Percentiles rank a stretch among this genome's conserved stretches.
Conservation (phyloP, 371 early-diverging fungal genomes). For the Mucor saturninus region DNA sequence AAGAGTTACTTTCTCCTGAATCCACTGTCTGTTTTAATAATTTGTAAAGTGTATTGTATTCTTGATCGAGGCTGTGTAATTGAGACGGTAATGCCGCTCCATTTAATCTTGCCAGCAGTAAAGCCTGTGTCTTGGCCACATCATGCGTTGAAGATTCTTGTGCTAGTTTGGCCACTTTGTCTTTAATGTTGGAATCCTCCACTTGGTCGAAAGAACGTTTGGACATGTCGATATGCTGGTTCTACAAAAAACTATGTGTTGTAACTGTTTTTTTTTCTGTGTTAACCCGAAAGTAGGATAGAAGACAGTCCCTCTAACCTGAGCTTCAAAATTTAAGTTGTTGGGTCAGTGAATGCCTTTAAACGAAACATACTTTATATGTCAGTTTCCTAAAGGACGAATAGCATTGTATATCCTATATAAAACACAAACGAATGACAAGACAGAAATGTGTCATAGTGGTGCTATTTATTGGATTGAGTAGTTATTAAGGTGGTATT, state of each 20-base stretch:
- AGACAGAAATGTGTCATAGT: too few relatives aligned
- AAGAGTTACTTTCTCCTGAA: conserved; percentile 79
- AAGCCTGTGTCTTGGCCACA: not conserved
- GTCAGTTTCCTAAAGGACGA: too few relatives aligned
- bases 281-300: too few relatives aligned
- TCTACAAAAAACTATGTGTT: not conserved
- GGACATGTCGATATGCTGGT: not conserved
- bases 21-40: conserved; percentile 65
- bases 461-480: too few relatives aligned
- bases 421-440: too few relatives aligned
- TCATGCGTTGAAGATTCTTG: not conserved
- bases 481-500: too few relatives aligned
- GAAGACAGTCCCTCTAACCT: too few relatives aligned
- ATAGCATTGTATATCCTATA: too few relatives aligned
- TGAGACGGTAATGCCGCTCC: conserved; percentile 23
- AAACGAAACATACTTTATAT: too few relatives aligned
- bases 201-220: conserved; percentile 2
- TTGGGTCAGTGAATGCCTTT: too few relatives aligned
- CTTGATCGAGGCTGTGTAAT: conserved; percentile 64
- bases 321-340: too few relatives aligned
- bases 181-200: not conserved
- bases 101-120: conserved; percentile 21
- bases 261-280: too few relatives aligned
- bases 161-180: not conserved
- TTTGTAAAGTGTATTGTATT: conserved; percentile 60